These are phyloP conservation scores for Taphrina deformans DNA, from an alignment of 1,139 yeast species.

Conservation along the genomic window DNA sequence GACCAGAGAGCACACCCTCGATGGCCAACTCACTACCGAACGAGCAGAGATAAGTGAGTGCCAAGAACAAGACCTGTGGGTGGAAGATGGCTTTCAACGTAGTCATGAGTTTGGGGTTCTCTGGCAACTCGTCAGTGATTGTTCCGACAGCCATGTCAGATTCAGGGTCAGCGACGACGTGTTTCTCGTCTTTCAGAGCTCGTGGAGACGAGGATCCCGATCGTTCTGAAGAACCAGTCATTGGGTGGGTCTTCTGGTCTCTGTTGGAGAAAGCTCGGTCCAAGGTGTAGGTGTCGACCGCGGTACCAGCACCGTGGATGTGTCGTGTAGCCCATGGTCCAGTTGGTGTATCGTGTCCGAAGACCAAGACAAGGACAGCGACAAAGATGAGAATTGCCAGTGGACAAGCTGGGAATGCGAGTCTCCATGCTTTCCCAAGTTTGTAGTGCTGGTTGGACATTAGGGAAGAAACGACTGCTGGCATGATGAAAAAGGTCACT, in stretches of 20 bases:
- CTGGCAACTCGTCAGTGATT: constrained; percentile 39
- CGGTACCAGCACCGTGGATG: constrained; percentile 41
- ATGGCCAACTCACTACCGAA: constrained; percentile 48
- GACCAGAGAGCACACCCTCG: constrained; percentile 44
- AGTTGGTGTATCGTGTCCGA: constrained; percentile 47
- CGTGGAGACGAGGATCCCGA: constrained; percentile 22
- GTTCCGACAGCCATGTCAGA: constrained; percentile 9
- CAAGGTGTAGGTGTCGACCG: constrained; percentile 22
- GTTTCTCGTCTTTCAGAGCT: constrained; percentile 38
- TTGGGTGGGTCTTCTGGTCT: constrained; percentile 39
- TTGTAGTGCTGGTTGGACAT: constrained; percentile 42
- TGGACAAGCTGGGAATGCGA: constrained; percentile 46
- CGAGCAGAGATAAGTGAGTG: constrained; percentile 44
- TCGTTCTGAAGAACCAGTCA: constrained; percentile 26
- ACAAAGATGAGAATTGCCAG: constrained; percentile 43
- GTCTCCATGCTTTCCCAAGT: constrained; percentile 44
- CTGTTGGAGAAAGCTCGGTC: constrained; percentile 14
- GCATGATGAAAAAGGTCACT: constrained; percentile 48
- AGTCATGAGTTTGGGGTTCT: constrained; percentile 41
- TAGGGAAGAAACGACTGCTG: constrained; percentile 42
- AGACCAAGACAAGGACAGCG: constrained; percentile 41
- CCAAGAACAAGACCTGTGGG: constrained; percentile 44
- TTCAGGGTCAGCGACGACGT: constrained; percentile 20
- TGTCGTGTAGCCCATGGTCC: constrained; percentile 46
- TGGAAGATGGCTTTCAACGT: constrained; percentile 41